Evolutionary conservation across 2,329 filamentous ascomycete species (phyloP).

Genomic region (Trichophyton rubrum): DNA sequence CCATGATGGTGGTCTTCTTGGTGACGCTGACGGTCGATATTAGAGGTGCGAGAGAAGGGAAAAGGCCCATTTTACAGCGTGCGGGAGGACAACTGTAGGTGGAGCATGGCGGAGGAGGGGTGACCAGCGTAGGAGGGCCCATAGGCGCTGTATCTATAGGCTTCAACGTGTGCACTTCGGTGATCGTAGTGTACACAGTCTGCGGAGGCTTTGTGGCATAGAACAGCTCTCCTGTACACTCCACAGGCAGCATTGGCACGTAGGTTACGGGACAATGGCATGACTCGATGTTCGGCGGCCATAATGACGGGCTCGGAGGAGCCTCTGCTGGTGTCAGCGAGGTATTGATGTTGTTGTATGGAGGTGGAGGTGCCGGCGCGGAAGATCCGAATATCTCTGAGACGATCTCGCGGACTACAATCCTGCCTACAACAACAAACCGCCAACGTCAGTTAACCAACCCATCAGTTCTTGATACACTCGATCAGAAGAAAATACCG

Average conservation of each 20-base stretch:
- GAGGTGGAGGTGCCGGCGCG: not conserved
- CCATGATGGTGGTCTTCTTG: conserved; percentile 11
- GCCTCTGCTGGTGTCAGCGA: not conserved
- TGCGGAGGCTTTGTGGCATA: not conserved
- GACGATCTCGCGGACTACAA: not conserved
- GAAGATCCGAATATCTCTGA: not conserved
- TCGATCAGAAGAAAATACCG: not conserved
- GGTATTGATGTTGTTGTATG: not conserved
- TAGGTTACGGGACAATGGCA: not conserved
- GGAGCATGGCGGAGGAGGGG: conserved; percentile 8
- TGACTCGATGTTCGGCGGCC: not conserved
- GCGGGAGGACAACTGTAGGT: conserved; percentile 3
- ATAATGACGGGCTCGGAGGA: not conserved
- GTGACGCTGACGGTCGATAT: conserved; percentile 7
- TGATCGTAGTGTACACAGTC: conserved; percentile 8
- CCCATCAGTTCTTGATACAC: not conserved
- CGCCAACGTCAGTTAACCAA: not conserved
- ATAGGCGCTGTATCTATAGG: not conserved
- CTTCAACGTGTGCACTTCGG: conserved; percentile 6
- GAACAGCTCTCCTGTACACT: not conserved
- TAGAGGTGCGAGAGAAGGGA: not conserved
- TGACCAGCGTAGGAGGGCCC: conserved; percentile 5
- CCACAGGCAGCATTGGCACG: not conserved
- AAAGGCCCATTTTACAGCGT: not conserved
- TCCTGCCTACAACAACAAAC: not conserved